A percentile compares a stretch with the other conserved stretches of the same genome.
Conservation (phyloP, 192 early-diverging fungal genomes). For the Pilaira anomala region DNA sequence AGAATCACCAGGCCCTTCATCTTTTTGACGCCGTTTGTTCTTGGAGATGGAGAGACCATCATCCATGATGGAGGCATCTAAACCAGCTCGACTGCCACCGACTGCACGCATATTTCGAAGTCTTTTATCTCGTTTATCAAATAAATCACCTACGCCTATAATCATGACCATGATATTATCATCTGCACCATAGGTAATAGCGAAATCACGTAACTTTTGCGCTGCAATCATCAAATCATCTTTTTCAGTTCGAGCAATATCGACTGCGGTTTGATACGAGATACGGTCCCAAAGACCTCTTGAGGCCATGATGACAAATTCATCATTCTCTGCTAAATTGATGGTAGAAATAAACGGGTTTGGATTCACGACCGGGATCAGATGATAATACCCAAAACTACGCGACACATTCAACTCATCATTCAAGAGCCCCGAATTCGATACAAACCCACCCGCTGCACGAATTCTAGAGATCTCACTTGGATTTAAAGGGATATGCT, state of each 20-base stretch:
- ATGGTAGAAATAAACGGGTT: constrained; percentile 74
- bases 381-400: constrained; percentile 83
- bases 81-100: constrained; percentile 35
- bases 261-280: constrained; percentile 77
- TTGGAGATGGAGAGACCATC: constrained; percentile 21
- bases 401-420: constrained; percentile 72
- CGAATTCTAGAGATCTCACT: constrained; percentile 74
- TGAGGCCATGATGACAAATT: constrained; percentile 75
- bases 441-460: constrained; percentile 76
- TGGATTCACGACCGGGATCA: constrained; percentile 78
- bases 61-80: constrained; percentile 17
- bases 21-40: constrained; percentile 39
- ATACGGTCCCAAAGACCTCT: constrained; percentile 74
- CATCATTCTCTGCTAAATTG: constrained; percentile 75
- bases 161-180: constrained; percentile 86
- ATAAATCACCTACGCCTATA: constrained; percentile 78
- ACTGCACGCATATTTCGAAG: constrained; percentile 38
- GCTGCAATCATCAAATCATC: constrained; percentile 72
- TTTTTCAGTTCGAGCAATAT: constrained; percentile 79
- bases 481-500: constrained; percentile 67
- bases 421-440: constrained; percentile 70
- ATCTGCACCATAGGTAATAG: constrained; percentile 74
- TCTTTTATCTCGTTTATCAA: constrained; percentile 39
- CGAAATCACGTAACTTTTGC: constrained; percentile 82
- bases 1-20: constrained; percentile 48